Percentiles rank a stretch among this genome's conserved stretches.
phyloP scores from a whole-genome alignment of 164 flowering plant species.

The Tetracentron sinense region DNA sequence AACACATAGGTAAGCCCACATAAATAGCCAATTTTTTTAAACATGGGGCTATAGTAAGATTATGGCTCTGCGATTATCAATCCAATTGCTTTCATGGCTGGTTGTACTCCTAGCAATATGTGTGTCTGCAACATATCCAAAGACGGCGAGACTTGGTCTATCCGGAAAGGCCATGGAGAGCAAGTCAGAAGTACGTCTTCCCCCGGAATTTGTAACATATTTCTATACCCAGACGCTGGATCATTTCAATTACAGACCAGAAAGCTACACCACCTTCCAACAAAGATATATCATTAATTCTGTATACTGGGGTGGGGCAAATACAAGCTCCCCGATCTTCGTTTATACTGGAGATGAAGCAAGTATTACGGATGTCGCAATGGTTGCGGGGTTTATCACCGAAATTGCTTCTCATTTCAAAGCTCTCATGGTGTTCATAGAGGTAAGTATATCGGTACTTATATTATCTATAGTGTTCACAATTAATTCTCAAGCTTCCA shows the following conservation, averaged over 20 bases:
- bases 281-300: conserved; percentile 26
- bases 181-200: not conserved
- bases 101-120: not conserved
- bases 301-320: conserved; percentile 31
- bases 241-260: no score
- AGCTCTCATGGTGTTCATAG: conserved; percentile 27
- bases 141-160: not conserved
- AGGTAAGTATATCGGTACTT: conserved; percentile 17
- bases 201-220: conserved; percentile 13
- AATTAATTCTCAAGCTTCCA: no score
- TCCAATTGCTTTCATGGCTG: not conserved
- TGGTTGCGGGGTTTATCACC: conserved; percentile 11
- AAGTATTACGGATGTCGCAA: conserved; percentile 6
- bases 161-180: not conserved
- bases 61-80: not conserved
- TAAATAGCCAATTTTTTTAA: not conserved
- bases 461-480: not conserved
- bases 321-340: conserved; percentile 22
- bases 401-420: conserved; percentile 24
- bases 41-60: not conserved
- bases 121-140: not conserved
- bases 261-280: conserved; percentile 28
- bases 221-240: conserved; percentile 27
- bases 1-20: not conserved
- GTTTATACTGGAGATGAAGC: conserved; percentile 28